These are phyloP conservation scores for Colletotrichum filicis DNA, from an alignment of 2,329 filamentous ascomycete species.

Conservation along the genomic window DNA sequence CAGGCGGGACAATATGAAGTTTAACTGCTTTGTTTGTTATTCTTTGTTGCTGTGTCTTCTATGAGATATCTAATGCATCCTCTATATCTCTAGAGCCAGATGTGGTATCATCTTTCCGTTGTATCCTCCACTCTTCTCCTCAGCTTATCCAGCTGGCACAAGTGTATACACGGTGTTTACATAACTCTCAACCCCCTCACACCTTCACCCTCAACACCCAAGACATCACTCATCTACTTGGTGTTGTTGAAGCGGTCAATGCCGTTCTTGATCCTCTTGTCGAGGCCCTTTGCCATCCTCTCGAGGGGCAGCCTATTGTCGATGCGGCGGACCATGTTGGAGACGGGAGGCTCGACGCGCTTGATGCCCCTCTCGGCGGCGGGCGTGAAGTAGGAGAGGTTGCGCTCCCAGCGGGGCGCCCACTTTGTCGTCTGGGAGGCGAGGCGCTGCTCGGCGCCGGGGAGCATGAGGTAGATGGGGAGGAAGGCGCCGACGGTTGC, in stretches of 20 bases:
- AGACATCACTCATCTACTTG: constrained; percentile 1
- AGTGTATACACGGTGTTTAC: neutral
- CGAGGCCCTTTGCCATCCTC: constrained; percentile 59
- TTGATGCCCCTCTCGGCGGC: constrained; percentile 59
- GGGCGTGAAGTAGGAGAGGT: constrained; percentile 64
- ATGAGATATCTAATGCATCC: constrained; percentile 24
- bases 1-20: neutral
- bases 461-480: constrained; percentile 67
- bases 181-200: neutral
- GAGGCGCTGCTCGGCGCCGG: constrained; percentile 65
- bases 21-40: constrained; percentile 16
- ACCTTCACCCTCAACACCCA: too few species aligned
- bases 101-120: constrained; percentile 14
- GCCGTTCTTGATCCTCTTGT: constrained; percentile 58
- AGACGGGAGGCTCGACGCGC: constrained; percentile 62
- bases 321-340: constrained; percentile 56
- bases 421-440: constrained; percentile 65
- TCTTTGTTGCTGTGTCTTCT: neutral
- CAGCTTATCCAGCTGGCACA: neutral
- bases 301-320: constrained; percentile 61
- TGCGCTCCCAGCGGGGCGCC: constrained; percentile 70
- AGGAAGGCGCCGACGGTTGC: constrained; percentile 65
- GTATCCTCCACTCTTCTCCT: neutral
- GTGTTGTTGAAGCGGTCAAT: constrained; percentile 48
- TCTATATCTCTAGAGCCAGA: constrained; percentile 22